These are phyloP conservation scores for Penicillium lagena DNA, from an alignment of 495 filamentous ascomycete species.

Conservation along the genomic window DNA sequence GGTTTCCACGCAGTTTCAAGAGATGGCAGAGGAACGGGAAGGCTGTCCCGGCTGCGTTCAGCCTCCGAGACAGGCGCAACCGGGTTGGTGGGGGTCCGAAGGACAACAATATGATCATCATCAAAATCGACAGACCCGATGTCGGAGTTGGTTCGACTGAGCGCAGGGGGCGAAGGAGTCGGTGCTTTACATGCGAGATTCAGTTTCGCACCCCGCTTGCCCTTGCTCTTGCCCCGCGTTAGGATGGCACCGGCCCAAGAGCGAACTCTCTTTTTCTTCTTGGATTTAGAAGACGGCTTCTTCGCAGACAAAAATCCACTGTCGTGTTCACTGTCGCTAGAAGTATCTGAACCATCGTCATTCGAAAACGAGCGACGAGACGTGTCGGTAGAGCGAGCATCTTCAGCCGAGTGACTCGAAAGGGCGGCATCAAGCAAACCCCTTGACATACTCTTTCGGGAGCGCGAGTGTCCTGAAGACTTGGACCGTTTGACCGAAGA, in stretches of 20 bases:
- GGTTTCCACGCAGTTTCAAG: constrained; percentile 43
- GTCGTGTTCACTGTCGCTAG: constrained; percentile 15
- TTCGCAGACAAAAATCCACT: constrained; percentile 11
- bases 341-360: constrained; percentile 24
- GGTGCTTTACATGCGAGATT: constrained; percentile 13
- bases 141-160: constrained; percentile 37
- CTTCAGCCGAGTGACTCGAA: constrained; percentile 13
- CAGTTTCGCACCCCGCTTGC: constrained; percentile 36
- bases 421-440: constrained; percentile 20
- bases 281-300: constrained; percentile 35
- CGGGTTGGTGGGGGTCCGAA: constrained; percentile 37
- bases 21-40: constrained; percentile 15
- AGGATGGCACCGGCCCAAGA: constrained; percentile 76
- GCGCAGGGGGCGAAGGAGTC: constrained; percentile 34
- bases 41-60: constrained; percentile 16
- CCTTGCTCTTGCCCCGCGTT: constrained; percentile 60
- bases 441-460: constrained; percentile 29
- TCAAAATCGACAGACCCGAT: constrained; percentile 45
- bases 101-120: constrained; percentile 46
- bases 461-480: constrained; percentile 30
- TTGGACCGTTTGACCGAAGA: constrained; percentile 28
- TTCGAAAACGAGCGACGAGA: constrained; percentile 25
- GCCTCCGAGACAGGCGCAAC: constrained; percentile 18
- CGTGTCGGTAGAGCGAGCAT: constrained; percentile 18
- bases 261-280: constrained; percentile 75